These are phyloP conservation scores for Acrocalymma vagum DNA, from an alignment of 2,329 filamentous ascomycete species.

Conservation along the genomic window DNA sequence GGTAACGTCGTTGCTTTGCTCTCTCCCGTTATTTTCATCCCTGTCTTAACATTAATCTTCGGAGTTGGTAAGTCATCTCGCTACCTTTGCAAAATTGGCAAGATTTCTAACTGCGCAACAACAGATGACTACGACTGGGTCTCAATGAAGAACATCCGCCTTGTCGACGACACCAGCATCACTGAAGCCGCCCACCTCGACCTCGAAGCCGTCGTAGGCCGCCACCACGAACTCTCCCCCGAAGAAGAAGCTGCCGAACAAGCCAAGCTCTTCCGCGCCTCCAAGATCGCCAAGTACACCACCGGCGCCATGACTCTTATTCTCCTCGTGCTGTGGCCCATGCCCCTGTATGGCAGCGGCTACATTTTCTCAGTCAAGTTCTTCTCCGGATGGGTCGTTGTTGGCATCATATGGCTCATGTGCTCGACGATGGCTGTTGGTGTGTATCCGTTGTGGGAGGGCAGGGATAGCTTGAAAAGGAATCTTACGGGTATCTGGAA, in stretches of 20 bases:
- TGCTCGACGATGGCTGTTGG: constrained; percentile 77
- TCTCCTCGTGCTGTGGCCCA: constrained; percentile 85
- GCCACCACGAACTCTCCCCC: constrained; percentile 28
- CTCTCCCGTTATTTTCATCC: constrained; percentile 77
- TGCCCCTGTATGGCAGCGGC: constrained; percentile 84
- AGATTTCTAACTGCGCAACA: constrained; percentile 65
- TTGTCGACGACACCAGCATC: constrained; percentile 79
- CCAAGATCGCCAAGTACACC: constrained; percentile 62
- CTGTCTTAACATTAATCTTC: constrained; percentile 74
- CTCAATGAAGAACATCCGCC: constrained; percentile 81
- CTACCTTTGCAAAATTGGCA: not conserved
- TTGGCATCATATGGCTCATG: constrained; percentile 78
- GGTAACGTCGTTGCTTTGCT: constrained; percentile 86
- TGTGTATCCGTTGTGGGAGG: constrained; percentile 83
- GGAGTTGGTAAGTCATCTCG: constrained; percentile 46
- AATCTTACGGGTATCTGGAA: constrained; percentile 37
- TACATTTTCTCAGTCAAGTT: constrained; percentile 85
- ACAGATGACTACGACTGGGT: constrained; percentile 85
- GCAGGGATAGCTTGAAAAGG: constrained; percentile 28
- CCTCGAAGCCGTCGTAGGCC: constrained; percentile 65
- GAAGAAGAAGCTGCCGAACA: constrained; percentile 50
- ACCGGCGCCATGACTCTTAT: constrained; percentile 72
- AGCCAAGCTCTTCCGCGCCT: constrained; percentile 52
- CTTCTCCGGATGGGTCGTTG: constrained; percentile 80
- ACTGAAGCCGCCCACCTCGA: constrained; percentile 68